Evolutionary conservation across 345 rosid genomes (phyloP), one percentile per base, ranked within the genome.

Genomic region (Gossypium bickii): DNA sequence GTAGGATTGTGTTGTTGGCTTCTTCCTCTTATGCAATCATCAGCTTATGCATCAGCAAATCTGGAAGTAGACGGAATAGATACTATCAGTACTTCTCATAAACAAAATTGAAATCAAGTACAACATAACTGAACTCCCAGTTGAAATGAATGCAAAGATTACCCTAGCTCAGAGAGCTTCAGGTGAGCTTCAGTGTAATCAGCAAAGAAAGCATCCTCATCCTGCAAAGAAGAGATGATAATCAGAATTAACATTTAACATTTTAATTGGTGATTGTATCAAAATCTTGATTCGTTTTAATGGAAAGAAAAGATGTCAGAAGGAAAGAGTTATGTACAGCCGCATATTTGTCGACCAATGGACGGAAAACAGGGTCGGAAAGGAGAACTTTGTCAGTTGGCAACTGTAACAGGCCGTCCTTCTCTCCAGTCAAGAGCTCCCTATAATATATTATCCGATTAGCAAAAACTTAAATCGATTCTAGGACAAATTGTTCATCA

Each of bases 131-230:
- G 2, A n/a, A 11, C 38, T 4, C 4, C 38, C 20, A 20, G 15
- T 20, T 2, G 24, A 24, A 48, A 9, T 34, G 41, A 34, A 34
- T 34, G 29, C 9, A 12, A 2, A 24, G 29, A 22, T 80, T 89
- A 94, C 99, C 99, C 99, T 7, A 95, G 93, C 87, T 95, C 99
- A 0, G 99, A 93, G 73, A 95, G 97, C 88, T 85, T 93, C 79
- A 90, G n/a, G 77, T 91, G 98, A 16, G 98, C 88, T 67, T 89
- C 98, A 0, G 94, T 53, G 49, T 91, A 95, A 77, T 95, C 99
- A 5, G 67, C 91, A 67, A 93, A 95, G 80, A 95, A 95, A 11
- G 90, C 94, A 17, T 95, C 99, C 79, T 95, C 99, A 71, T 91
- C 97, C 99, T 94, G 89, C 47, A 71, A 18, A 11, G 15, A 57